Evolutionary conservation across 805 yeast genomes (phyloP).

Genomic region (Suhomyces canberraensis): DNA sequence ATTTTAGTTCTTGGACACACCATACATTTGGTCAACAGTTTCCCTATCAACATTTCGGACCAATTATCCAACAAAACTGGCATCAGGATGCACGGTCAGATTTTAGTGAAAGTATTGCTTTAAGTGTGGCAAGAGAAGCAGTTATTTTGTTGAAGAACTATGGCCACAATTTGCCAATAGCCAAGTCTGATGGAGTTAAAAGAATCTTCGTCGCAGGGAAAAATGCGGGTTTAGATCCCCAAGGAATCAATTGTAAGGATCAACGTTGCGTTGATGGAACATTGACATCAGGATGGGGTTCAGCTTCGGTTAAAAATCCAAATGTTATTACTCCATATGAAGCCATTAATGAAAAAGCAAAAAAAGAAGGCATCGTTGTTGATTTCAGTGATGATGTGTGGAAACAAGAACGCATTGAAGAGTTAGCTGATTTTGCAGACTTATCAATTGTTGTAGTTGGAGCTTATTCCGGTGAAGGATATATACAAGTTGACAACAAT

Average conservation of each 20-base stretch:
- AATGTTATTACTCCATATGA: constrained; percentile 57
- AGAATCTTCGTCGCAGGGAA: constrained; percentile 47
- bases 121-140: constrained; percentile 56
- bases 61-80: constrained; percentile 51
- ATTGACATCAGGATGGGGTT: constrained; percentile 62
- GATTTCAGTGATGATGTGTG: constrained; percentile 46
- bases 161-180: constrained; percentile 51
- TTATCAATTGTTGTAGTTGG: constrained; percentile 52
- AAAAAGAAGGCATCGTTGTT: constrained; percentile 42
- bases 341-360: constrained; percentile 48
- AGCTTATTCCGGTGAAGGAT: constrained; percentile 59
- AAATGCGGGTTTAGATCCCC: constrained; percentile 50
- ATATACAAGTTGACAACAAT: constrained; percentile 53
- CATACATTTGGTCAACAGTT: constrained; percentile 53
- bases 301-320: constrained; percentile 56
- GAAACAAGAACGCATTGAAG: constrained; percentile 42
- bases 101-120: constrained; percentile 46
- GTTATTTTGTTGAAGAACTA: constrained; percentile 53
- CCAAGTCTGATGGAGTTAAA: constrained; percentile 39
- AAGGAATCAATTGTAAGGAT: constrained; percentile 54
- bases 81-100: constrained; percentile 52
- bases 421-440: constrained; percentile 48
- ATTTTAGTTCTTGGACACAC: constrained; percentile 57
- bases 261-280: constrained; percentile 53
- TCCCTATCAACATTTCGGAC: constrained; percentile 53